Conservation (phyloP, 2,329 filamentous ascomycete species). For the Cladobotryum protrusum region DNA sequence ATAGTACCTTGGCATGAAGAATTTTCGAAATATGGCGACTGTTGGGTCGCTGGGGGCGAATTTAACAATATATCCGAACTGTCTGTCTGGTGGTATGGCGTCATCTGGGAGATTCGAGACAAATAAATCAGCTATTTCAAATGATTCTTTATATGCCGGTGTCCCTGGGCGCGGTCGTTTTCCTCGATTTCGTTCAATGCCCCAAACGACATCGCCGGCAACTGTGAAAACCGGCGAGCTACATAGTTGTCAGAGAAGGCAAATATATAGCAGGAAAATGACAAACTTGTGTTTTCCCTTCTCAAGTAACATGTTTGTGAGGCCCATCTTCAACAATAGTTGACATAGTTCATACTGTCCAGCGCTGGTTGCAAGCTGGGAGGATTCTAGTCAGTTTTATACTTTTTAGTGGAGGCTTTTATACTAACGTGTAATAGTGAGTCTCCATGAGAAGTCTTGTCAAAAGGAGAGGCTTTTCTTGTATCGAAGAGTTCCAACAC, state of each 20-base stretch:
- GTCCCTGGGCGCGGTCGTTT: no score
- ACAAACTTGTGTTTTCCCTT: not conserved
- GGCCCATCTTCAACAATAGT: slow-evolving; percentile 13
- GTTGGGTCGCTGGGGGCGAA: slow-evolving; percentile 10
- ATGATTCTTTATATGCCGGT: not conserved
- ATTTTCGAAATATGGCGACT: slow-evolving; percentile 5
- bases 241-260: not conserved
- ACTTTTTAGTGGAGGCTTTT: not conserved
- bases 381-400: not conserved
- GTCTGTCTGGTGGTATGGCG: slow-evolving; percentile 3
- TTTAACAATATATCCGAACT: slow-evolving; percentile 12
- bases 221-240: not conserved
- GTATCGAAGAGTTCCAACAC: slow-evolving; percentile 17
- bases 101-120: slow-evolving; percentile 16
- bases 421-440: slow-evolving; percentile 17
- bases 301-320: slow-evolving; percentile 9
- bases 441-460: slow-evolving; percentile 6
- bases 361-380: slow-evolving; percentile 11
- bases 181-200: no score
- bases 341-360: slow-evolving; percentile 14
- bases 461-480: slow-evolving; percentile 19
- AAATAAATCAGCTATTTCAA: slow-evolving; percentile 15
- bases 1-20: slow-evolving; percentile 17
- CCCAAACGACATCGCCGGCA: no score
- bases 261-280: not conserved